Evolutionary conservation across 352 stramenopile genomes (phyloP), one percentile per base, ranked within the genome.

Genomic region (Elongisporangium undulatum): DNA sequence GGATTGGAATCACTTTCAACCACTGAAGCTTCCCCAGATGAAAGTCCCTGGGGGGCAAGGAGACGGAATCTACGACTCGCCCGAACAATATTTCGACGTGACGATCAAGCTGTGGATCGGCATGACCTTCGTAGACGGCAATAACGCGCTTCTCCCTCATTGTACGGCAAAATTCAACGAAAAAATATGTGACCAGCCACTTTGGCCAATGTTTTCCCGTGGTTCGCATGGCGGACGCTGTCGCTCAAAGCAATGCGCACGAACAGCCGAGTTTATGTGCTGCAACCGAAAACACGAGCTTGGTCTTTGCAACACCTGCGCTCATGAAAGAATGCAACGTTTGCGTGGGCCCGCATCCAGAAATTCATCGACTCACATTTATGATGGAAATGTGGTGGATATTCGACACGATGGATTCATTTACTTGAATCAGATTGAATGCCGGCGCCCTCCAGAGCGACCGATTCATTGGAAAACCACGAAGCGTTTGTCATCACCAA

Each of bases 121-220:
- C 2, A 95, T 96, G 86, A 92, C 88, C 1, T 96, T 96, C 66
- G 68, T 87, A 2, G 88, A 95, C 68, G 88, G 86, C 6, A 85
- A 94, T 69, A 86, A 90, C 50, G 81, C 88, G 15, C 66, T 96
- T 20, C 65, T 91, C 12, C 86, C 88, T 0, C 74, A 90, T 55
- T 96, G 88, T 55, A 82, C 79, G 0, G 64, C 77, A 19, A 76
- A 74, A n/a, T 64, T 64, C 34, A 68, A 70, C 13, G 79, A 85
- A 39, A 87, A 84, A 54, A 52, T 74, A 2, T 94, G 85, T 58
- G 82, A 90, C 29, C 79, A 88, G 39, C 70, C 82, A 4, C 67
- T 94, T 22, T 87, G 78, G 67, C 86, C 79, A 5, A 77, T 93
- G 34, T 45, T 45, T 10, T 45, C 34, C 3, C 34, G 34, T 17